Base-by-base conservation (phyloP, 495 filamentous ascomycete species). In the Oidiodendron maius region DNA sequence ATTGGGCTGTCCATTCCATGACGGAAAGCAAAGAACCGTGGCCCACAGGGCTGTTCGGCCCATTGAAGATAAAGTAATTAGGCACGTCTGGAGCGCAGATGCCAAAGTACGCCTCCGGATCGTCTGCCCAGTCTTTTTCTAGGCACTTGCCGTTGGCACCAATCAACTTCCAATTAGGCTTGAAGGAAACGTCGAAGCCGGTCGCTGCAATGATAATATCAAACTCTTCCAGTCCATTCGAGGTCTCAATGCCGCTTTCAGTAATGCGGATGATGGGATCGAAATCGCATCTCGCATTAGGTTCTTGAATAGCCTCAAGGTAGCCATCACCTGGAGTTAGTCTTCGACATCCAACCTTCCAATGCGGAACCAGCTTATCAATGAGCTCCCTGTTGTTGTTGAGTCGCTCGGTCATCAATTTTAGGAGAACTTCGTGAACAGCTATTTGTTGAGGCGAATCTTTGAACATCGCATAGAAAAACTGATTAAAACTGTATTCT, bases 321-420 rank as follows among this genome's bases (percentile, higher is more conserved):
- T 79, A 82, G 0, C 73, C 74, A 3, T 70, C 70, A 0, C 77
- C 78, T 3, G 78, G 78, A 0, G 78, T 82, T 0, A 77, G 62
- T 24, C 78, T 76, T 25, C 76, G 70, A 41, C 78, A 82, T 51
- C 73, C 69, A 2, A 75, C 69, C 1, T 70, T 61, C 57, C 76
- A 82, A 17, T 76, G 69, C 0, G 77, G 76, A 6, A n/a, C n/a
- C n/a, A n/a, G n/a, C n/a, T n/a, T n/a, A n/a, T n/a, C n/a, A n/a
- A n/a, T n/a, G n/a, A n/a, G n/a, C 20, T 16, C 17, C 15, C 15
- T 15, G 26, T 45, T 12, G 15, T 39, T 17, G 11, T 39, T 17
- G 16, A 39, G 12, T 10, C 15, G 5, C 36, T 39, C 6, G 5
- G 36, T 17, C 36, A 39, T 39, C 18, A 10, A 17, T 6, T 17